Evolutionary conservation across 169 alveolate genomes (phyloP).

Genomic region (Plasmodium ovale): DNA sequence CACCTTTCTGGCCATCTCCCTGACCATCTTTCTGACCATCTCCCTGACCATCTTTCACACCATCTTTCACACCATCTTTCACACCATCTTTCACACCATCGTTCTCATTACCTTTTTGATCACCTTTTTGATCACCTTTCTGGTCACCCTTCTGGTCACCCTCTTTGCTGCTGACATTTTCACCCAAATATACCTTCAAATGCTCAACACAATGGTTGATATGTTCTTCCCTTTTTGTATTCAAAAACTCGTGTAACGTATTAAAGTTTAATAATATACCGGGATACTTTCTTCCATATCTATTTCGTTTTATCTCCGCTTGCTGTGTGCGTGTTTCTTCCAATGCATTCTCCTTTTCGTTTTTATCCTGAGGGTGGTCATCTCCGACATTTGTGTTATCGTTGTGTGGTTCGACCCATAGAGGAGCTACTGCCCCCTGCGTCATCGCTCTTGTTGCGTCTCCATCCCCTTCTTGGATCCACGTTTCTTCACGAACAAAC

Average conservation of each 20-base stretch:
- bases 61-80: too few relatives aligned
- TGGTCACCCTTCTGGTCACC: not conserved
- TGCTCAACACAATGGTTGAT: slow-evolving; percentile 7
- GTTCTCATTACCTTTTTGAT: too few relatives aligned
- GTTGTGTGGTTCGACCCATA: too few relatives aligned
- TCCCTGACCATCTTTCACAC: not conserved
- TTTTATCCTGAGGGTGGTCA: not conserved
- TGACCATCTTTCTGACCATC: not conserved
- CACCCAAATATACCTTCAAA: slow-evolving; percentile 13
- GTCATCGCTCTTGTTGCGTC: not conserved
- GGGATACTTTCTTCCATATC: slow-evolving; percentile 11
- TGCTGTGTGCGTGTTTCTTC: not conserved
- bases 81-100: too few relatives aligned
- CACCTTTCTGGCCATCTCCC: not conserved
- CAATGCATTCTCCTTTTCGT: not conserved
- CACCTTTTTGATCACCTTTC: too few relatives aligned
- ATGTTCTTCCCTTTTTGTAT: slow-evolving; percentile 15
- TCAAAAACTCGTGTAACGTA: slow-evolving; percentile 49
- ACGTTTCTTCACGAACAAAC: not conserved
- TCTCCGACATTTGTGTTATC: not conserved
- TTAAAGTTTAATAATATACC: slow-evolving; percentile 55
- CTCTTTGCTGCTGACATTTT: not conserved
- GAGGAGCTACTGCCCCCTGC: too few relatives aligned
- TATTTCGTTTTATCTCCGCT: slow-evolving; percentile 4
- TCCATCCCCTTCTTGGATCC: not conserved